phyloP scores from a whole-genome alignment of 345 rosid genomes.

The Brassica carinata region DNA sequence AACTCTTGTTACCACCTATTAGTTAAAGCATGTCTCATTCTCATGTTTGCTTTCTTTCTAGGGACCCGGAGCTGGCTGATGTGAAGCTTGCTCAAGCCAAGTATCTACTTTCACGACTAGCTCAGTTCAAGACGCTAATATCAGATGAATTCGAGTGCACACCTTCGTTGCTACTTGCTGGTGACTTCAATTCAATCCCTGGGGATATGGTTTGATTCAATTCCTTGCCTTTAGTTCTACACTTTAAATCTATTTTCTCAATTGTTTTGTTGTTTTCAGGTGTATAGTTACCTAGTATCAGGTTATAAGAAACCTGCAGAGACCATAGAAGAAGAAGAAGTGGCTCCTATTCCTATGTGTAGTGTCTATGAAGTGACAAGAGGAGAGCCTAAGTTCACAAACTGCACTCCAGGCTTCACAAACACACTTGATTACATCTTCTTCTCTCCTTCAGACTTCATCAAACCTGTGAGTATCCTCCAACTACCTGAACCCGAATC shows the following conservation, averaged over 20 bases:
- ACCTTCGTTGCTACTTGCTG: constrained; percentile 70
- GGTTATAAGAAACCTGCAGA: constrained; percentile 41
- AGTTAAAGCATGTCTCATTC: constrained; percentile 17
- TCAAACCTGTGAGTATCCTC: constrained; percentile 66
- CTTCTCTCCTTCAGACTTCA: constrained; percentile 58
- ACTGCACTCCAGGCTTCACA: constrained; percentile 84
- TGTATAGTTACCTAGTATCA: constrained; percentile 72
- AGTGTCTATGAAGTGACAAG: constrained; percentile 66
- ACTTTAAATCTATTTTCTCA: not conserved
- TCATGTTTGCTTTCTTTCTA: constrained; percentile 40
- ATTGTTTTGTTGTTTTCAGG: constrained; percentile 49
- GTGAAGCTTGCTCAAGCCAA: constrained; percentile 99
- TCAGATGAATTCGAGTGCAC: constrained; percentile 58
- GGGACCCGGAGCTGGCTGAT: constrained; percentile 94
- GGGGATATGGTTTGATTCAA: constrained; percentile 63
- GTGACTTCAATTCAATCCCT: constrained; percentile 95
- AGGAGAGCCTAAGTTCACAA: constrained; percentile 90
- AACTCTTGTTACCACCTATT: not conserved
- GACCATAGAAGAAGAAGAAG: constrained; percentile 50
- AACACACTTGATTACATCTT: constrained; percentile 82
- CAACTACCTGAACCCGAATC: constrained; percentile 65
- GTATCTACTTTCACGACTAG: constrained; percentile 67
- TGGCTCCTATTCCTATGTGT: constrained; percentile 60
- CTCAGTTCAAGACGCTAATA: constrained; percentile 58
- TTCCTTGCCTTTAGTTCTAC: not conserved